phyloP scores from a whole-genome alignment of 2,329 filamentous ascomycete species.

The Exserohilum rostratum region DNA sequence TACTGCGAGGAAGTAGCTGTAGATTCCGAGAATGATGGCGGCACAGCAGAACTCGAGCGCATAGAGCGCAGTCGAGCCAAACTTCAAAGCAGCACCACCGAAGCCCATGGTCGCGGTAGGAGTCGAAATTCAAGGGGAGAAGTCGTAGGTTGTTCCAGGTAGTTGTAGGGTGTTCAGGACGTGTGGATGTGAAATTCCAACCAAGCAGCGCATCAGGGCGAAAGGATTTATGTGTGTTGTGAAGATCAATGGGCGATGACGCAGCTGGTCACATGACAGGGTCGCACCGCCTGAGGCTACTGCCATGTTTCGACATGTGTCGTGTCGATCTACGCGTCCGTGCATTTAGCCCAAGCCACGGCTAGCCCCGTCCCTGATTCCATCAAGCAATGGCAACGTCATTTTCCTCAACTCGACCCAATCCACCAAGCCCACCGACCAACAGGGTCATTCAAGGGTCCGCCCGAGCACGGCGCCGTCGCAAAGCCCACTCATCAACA shows the following conservation, averaged over 20 bases:
- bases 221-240: constrained; percentile 10
- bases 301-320: constrained; percentile 8
- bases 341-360: constrained; percentile 8
- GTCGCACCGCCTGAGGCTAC: constrained; percentile 1
- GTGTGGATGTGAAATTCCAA: neutral
- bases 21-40: constrained; percentile 74
- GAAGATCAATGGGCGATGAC: constrained; percentile 10
- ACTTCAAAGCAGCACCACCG: constrained; percentile 69
- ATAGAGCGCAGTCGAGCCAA: constrained; percentile 73
- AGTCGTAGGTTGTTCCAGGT: neutral
- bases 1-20: constrained; percentile 82
- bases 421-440: constrained; percentile 2
- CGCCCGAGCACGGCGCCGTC: neutral
- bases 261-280: constrained; percentile 8
- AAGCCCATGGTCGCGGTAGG: constrained; percentile 58
- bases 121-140: neutral
- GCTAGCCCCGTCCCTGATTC: constrained; percentile 8
- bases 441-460: neutral
- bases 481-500: constrained; percentile 2
- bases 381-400: too few relatives aligned
- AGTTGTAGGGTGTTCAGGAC: neutral
- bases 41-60: constrained; percentile 74
- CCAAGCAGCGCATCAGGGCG: neutral
- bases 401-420: neutral
- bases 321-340: constrained; percentile 6